These are phyloP conservation scores for Graphilbum fragrans DNA, from an alignment of 2,329 filamentous ascomycete species.

Conservation along the genomic window DNA sequence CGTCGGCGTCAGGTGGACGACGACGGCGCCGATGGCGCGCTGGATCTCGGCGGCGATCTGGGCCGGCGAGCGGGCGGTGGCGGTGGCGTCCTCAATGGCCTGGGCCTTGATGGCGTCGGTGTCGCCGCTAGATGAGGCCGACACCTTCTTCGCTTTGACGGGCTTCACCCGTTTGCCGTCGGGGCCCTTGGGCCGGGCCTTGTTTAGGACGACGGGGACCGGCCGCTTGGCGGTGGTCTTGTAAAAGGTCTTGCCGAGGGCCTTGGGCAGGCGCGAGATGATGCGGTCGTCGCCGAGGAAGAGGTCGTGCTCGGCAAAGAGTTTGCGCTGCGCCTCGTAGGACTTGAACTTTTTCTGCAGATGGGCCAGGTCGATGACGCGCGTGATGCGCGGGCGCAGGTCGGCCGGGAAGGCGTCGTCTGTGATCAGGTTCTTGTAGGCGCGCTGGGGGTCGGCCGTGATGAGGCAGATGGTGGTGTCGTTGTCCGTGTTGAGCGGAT, in stretches of 20 bases:
- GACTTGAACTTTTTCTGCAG: constrained; percentile 72
- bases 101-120: constrained; percentile 63
- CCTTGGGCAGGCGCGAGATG: constrained; percentile 56
- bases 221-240: constrained; percentile 72
- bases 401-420: constrained; percentile 58
- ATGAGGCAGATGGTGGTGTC: constrained; percentile 73
- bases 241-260: constrained; percentile 89
- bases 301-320: constrained; percentile 77
- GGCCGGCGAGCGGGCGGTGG: constrained; percentile 40
- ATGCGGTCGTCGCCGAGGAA: constrained; percentile 91
- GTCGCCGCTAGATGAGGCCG: constrained; percentile 56
- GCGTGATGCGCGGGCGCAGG: constrained; percentile 55
- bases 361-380: constrained; percentile 73
- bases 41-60: constrained; percentile 72
- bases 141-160: constrained; percentile 27
- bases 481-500: constrained; percentile 57
- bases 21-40: constrained; percentile 61
- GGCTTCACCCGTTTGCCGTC: constrained; percentile 44
- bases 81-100: constrained; percentile 40
- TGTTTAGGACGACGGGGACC: constrained; percentile 62
- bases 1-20: constrained; percentile 67
- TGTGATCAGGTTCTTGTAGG: constrained; percentile 80
- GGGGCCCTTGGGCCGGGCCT: constrained; percentile 47
- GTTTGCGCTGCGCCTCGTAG: constrained; percentile 76
- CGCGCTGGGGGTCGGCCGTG: constrained; percentile 60